Base-by-base conservation (phyloP, 108 stramenopile genomes). In the Nitzschia sp. region DNA sequence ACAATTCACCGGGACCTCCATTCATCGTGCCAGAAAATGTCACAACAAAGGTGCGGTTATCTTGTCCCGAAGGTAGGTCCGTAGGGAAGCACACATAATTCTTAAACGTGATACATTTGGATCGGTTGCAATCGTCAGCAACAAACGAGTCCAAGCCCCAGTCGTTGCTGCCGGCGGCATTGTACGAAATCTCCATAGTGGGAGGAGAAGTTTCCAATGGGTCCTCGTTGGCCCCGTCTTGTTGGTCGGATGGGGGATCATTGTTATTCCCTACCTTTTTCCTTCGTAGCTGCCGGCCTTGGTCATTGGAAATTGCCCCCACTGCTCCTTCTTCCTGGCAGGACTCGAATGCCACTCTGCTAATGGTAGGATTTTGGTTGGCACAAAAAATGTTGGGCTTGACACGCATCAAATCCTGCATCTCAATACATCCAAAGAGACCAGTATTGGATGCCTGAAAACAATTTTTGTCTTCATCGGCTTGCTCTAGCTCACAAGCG, bases 111-210 rank as follows among this genome's bases (percentile, higher is more conserved):
- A 32, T 33, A 3, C 58, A 59, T 15, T 32, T 32, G 8, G 34
- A 28, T n/a, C 6, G 15, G n/a, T 21, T 34, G 30, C 58, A 59
- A 59, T 31, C 29, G 17, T 34, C 33, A 13, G 33, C 29, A 1
- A 32, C 11, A 33, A 59, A 59, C 1, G 58, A 59, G 34, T 59
- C 31, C 58, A 59, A 59, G n/a, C 58, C 31, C n/a, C 29, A 18
- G 21, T 59, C 58, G 33, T 59, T 59, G 58, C 58, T 59, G 6
- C 38, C 38, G n/a, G n/a, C n/a, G n/a, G n/a, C n/a, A 42, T 13
- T 13, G 13, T 42, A 42, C 38, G 38, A 42, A 9, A 42, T 6
- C 38, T 42, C 38, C 38, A 9, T 6, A 13, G 38, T 6, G n/a
- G n/a, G n/a, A n/a, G n/a, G n/a, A n/a, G n/a, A n/a, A 13, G 38